These are phyloP conservation scores for Glycine soja DNA, from an alignment of 306 rosid species.

Conservation along the genomic window DNA sequence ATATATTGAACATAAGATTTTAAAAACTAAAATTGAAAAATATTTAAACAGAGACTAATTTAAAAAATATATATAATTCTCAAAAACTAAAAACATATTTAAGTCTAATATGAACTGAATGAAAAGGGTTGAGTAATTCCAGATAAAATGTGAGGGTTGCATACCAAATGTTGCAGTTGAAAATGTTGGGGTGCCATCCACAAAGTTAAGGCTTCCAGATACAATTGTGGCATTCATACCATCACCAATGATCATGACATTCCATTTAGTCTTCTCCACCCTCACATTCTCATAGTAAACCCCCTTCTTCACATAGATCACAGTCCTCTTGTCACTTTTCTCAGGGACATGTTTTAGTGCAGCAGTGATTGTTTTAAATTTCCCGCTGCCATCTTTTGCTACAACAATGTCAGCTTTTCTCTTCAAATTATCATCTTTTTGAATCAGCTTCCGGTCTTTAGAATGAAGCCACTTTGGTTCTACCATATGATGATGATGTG, in stretches of 20 bases:
- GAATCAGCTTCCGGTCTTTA: constrained; percentile 46
- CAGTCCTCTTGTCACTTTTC: constrained; percentile 62
- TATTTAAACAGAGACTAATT: not conserved
- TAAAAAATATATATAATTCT: not conserved
- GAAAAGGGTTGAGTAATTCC: not conserved
- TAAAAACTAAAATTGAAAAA: no score
- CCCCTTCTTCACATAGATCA: constrained; percentile 78
- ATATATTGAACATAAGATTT: no score
- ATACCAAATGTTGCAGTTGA: constrained; percentile 82
- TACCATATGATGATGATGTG: not conserved
- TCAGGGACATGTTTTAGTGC: constrained; percentile 69
- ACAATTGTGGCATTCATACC: constrained; percentile 70
- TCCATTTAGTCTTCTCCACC: constrained; percentile 75
- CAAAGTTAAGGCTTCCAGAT: constrained; percentile 60
- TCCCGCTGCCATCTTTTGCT: constrained; percentile 64
- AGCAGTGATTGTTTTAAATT: constrained; percentile 58
- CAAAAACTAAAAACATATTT: not conserved
- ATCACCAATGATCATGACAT: constrained; percentile 81
- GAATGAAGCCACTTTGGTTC: constrained; percentile 46
- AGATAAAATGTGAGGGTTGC: no score
- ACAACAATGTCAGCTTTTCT: constrained; percentile 53
- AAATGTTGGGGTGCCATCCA: constrained; percentile 88
- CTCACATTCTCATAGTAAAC: constrained; percentile 66
- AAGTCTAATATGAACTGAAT: not conserved
- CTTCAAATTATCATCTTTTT: constrained; percentile 24